Conservation (phyloP, 441 rosid genomes). For the Brassica balearica region DNA sequence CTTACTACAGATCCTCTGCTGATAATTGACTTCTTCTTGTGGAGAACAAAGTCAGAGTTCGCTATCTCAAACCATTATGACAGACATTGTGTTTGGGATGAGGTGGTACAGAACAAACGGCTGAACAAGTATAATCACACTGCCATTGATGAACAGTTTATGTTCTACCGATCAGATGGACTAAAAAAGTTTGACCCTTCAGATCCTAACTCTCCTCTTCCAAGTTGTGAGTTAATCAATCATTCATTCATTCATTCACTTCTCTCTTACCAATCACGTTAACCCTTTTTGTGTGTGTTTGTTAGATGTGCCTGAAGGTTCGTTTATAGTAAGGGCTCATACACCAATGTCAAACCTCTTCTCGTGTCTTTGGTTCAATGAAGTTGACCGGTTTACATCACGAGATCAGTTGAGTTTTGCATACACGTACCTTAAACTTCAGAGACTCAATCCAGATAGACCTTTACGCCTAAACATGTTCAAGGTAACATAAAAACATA, state of each 20-base stretch:
- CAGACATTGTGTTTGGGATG: conserved; percentile 98
- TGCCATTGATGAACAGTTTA: conserved; percentile 79
- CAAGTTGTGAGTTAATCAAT: conserved; percentile 65
- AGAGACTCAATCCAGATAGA: conserved; percentile 72
- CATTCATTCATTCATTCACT: conserved; percentile 25
- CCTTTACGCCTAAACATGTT: conserved; percentile 84
- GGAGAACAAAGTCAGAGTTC: conserved; percentile 81
- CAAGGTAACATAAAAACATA: conserved; percentile 68
- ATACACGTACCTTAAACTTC: conserved; percentile 83
- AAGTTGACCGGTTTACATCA: conserved; percentile 89
- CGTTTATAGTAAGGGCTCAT: conserved; percentile 86
- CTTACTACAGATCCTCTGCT: conserved; percentile 81
- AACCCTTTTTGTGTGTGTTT: neutral
- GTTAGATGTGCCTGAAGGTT: conserved; percentile 96
- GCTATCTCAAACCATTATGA: conserved; percentile 97
- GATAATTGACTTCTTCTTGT: conserved; percentile 80
- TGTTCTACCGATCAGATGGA: conserved; percentile 76
- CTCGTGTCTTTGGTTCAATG: conserved; percentile 94
- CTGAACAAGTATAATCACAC: conserved; percentile 78
- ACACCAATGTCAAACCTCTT: conserved; percentile 96
- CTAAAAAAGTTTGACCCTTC: conserved; percentile 69
- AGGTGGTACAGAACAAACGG: conserved; percentile 82
- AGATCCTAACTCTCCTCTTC: conserved; percentile 69
- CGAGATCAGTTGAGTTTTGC: conserved; percentile 96
- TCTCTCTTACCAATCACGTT: conserved; percentile 6